Percentiles rank a stretch among this genome's conserved stretches.
Evolutionary conservation across 768 basidiomycete species (phyloP).

Genomic region (Agaricus sinodeliciosus): DNA sequence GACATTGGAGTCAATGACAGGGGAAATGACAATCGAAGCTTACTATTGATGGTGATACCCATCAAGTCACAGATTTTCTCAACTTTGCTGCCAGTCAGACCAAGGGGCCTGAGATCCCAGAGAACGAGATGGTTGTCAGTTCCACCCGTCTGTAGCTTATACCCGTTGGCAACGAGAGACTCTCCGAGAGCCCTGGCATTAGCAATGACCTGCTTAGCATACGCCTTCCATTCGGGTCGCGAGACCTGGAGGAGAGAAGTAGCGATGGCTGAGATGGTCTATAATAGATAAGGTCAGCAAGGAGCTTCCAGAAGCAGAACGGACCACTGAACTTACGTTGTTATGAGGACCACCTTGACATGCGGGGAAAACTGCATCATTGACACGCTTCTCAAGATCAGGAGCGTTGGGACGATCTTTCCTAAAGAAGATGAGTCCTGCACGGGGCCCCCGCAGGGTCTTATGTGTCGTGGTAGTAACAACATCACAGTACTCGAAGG

Average conservation of each 20-base stretch:
- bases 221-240: slow-evolving; percentile 82
- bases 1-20: neutral
- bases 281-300: neutral
- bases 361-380: slow-evolving; percentile 98
- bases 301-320: neutral
- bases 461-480: slow-evolving; percentile 99
- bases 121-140: slow-evolving; percentile 98
- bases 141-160: slow-evolving; percentile 95
- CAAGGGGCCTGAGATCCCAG: slow-evolving; percentile 94
- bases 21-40: slow-evolving; percentile 18
- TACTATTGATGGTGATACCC: slow-evolving; percentile 95
- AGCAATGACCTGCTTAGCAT: slow-evolving; percentile 90
- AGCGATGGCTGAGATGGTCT: slow-evolving; percentile 95
- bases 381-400: slow-evolving; percentile 95
- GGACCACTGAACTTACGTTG: slow-evolving; percentile 49
- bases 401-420: slow-evolving; percentile 75
- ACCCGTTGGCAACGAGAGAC: slow-evolving; percentile 69
- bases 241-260: slow-evolving; percentile 88
- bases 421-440: slow-evolving; percentile 97
- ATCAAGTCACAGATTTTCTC: slow-evolving; percentile 97
- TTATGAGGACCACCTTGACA: slow-evolving; percentile 99
- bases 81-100: slow-evolving; percentile 95
- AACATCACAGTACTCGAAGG: slow-evolving; percentile 95
- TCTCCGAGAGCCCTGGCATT: slow-evolving; percentile 78
- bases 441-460: slow-evolving; percentile 96